A percentile compares a stretch with the other conserved stretches of the same genome.
Evolutionary conservation across 2,329 filamentous ascomycete species (phyloP).

Genomic region (Fusarium redolens): DNA sequence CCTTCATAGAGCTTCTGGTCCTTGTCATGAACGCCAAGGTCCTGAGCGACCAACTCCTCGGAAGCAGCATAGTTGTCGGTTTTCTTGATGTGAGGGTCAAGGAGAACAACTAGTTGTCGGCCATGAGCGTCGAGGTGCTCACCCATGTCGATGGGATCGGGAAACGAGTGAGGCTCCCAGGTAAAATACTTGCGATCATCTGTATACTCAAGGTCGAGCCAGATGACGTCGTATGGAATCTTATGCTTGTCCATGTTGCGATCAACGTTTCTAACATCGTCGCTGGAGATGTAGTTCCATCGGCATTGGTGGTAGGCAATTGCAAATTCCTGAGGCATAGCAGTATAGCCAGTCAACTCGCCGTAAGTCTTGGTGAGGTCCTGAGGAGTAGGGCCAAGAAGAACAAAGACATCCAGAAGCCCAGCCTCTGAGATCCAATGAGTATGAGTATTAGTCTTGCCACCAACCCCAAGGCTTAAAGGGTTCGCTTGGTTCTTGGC

Average conservation of each 20-base stretch:
- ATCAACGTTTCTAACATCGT: slow-evolving; percentile 96
- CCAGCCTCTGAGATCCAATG: slow-evolving; percentile 98
- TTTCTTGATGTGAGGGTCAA: slow-evolving; percentile 98
- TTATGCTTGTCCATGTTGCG: slow-evolving; percentile 94
- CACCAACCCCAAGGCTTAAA: slow-evolving; percentile 75
- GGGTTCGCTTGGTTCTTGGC: slow-evolving; percentile 78
- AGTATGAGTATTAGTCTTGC: slow-evolving; percentile 82
- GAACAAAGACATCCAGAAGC: slow-evolving; percentile 90
- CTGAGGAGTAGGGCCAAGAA: slow-evolving; percentile 87
- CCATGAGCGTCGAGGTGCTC: slow-evolving; percentile 86
- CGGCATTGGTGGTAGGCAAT: slow-evolving; percentile 97
- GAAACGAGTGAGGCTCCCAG: slow-evolving; percentile 91
- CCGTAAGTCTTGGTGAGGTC: slow-evolving; percentile 86
- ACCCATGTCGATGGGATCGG: slow-evolving; percentile 86
- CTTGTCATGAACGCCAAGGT: slow-evolving; percentile 89
- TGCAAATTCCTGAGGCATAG: slow-evolving; percentile 91
- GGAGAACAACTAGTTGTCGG: slow-evolving; percentile 91
- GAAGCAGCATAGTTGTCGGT: slow-evolving; percentile 79
- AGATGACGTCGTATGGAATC: slow-evolving; percentile 98
- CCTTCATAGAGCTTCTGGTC: slow-evolving; percentile 90
- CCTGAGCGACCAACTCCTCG: slow-evolving; percentile 84
- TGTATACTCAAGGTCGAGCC: slow-evolving; percentile 98
- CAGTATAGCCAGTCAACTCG: slow-evolving; percentile 90
- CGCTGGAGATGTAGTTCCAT: slow-evolving; percentile 98
- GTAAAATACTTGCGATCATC: slow-evolving; percentile 99